These are phyloP conservation scores for Cercospora sp. DNA, from an alignment of 2,329 filamentous ascomycete genomes.

Conservation along the genomic window DNA sequence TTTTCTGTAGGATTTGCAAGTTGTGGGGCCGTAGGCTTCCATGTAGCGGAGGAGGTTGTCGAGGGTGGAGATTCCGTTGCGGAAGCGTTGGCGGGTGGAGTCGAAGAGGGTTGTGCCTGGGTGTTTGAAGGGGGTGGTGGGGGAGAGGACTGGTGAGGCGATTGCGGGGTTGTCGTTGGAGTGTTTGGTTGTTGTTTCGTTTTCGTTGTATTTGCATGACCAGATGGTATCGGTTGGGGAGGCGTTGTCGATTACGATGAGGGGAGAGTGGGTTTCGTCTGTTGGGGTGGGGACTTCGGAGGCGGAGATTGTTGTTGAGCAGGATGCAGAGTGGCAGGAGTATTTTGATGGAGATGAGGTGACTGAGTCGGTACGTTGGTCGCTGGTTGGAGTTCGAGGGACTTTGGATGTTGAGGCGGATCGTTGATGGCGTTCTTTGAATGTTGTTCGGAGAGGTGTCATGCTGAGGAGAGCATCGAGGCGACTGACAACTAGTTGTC, in stretches of 20 bases:
- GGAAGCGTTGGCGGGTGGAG: conserved; percentile 19
- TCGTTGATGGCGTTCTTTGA: conserved; percentile 2
- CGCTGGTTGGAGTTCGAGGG: neutral
- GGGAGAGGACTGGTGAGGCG: neutral
- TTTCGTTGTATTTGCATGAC: neutral
- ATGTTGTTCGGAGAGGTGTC: neutral
- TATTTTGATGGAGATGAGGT: neutral
- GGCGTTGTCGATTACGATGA: neutral
- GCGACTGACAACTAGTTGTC: neutral
- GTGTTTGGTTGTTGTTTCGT: neutral
- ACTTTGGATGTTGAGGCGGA: neutral
- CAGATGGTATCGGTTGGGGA: conserved; percentile 11
- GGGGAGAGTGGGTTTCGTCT: neutral
- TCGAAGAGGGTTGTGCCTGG: conserved; percentile 22
- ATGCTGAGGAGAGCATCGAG: conserved; percentile 7
- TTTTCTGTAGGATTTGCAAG: conserved; percentile 13
- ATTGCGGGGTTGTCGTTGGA: neutral
- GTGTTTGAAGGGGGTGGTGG: neutral
- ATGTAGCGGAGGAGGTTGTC: conserved; percentile 23
- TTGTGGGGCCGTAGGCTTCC: conserved; percentile 14
- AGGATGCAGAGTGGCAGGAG: neutral
- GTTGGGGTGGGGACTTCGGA: neutral
- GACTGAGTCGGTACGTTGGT: neutral
- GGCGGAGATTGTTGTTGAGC: neutral
- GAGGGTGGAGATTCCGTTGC: conserved; percentile 19